Conservation (phyloP, 306 rosid genomes). For the Fagus crenata region DNA sequence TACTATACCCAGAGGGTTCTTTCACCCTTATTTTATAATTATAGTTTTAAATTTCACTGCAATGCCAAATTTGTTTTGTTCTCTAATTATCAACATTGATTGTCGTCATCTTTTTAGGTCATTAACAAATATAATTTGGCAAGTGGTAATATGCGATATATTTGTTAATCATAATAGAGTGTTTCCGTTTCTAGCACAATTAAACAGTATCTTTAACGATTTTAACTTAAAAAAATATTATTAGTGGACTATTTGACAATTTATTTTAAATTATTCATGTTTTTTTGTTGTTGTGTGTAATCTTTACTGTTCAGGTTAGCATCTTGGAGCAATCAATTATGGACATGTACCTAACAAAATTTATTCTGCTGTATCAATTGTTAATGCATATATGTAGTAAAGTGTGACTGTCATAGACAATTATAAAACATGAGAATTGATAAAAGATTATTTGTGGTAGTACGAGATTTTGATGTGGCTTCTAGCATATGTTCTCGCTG, state of each 20-base stretch:
- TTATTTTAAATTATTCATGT: background rate
- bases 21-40: background rate
- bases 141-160: background rate
- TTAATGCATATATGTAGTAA: background rate
- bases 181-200: background rate
- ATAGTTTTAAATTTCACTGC: background rate
- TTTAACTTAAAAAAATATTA: background rate
- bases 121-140: background rate
- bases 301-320: background rate
- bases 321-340: constrained; percentile 6
- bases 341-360: background rate
- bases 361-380: background rate
- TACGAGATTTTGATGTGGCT: background rate
- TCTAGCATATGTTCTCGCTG: background rate
- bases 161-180: background rate
- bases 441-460: background rate
- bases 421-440: background rate
- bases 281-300: background rate
- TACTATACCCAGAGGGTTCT: background rate
- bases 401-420: background rate
- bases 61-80: background rate
- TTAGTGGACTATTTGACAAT: background rate
- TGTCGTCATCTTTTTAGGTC: background rate
- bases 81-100: background rate
- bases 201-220: background rate